These are phyloP conservation scores for Deinandra increscens DNA, from an alignment of 129 eudicot genomes.

Conservation along the genomic window DNA sequence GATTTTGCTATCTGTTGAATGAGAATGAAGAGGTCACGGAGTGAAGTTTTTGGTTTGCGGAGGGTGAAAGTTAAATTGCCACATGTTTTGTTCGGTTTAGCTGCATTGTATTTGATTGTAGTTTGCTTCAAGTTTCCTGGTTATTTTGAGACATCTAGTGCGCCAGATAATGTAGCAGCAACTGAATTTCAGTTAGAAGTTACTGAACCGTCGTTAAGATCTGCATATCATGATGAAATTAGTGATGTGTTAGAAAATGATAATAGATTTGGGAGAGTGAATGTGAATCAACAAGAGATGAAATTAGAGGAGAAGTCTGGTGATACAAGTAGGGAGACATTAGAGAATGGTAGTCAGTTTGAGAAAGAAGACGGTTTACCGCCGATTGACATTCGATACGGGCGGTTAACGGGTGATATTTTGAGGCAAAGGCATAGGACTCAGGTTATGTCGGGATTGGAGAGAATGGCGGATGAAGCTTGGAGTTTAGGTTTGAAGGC, in stretches of 20 bases:
- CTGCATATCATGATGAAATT: slow-evolving; percentile 40
- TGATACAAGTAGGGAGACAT: slow-evolving; percentile 28
- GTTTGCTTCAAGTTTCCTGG: slow-evolving; percentile 70
- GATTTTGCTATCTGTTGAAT: slow-evolving; percentile 1
- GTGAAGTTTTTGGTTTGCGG: slow-evolving; percentile 54
- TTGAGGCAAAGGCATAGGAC: slow-evolving; percentile 48
- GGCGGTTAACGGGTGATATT: slow-evolving; percentile 56
- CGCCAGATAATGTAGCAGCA: slow-evolving; percentile 27
- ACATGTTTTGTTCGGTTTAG: slow-evolving; percentile 56
- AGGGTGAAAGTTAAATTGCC: slow-evolving; percentile 65
- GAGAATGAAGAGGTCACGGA: slow-evolving; percentile 73
- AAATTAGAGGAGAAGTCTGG: slow-evolving; percentile 4
- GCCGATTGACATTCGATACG: slow-evolving; percentile 51
- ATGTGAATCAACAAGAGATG: too few relatives aligned
- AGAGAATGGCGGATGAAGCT: slow-evolving; percentile 92
- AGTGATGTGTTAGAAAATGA: slow-evolving; percentile 46
- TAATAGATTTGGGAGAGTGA: slow-evolving; percentile 1
- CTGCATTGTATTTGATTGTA: slow-evolving; percentile 65
- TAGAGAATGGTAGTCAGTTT: slow-evolving; percentile 27
- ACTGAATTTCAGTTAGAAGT: slow-evolving; percentile 34
- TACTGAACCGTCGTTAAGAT: slow-evolving; percentile 36
- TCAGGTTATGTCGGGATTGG: slow-evolving; percentile 53
- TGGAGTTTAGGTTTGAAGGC: slow-evolving; percentile 76
- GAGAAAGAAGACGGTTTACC: slow-evolving; percentile 23
- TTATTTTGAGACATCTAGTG: slow-evolving; percentile 51